Evolutionary conservation across 192 early-diverging fungal genomes (phyloP).

Genomic region (Endogone sp.): DNA sequence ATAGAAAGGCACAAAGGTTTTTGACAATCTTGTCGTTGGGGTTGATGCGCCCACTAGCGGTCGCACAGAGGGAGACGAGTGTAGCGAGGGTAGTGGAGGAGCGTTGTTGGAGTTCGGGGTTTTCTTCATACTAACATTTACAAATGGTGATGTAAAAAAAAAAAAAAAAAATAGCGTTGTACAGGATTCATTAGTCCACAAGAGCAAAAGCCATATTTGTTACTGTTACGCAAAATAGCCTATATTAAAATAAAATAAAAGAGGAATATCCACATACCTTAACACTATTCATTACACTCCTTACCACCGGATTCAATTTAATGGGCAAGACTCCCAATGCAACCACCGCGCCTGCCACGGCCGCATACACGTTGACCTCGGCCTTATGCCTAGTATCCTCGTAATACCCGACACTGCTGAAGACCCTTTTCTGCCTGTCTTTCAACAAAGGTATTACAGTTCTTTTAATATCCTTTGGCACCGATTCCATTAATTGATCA

Average conservation of each 20-base stretch:
- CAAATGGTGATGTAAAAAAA: conserved; percentile 2
- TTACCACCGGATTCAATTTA: conserved; percentile 82
- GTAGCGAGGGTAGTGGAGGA: conserved; percentile 51
- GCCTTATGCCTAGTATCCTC: conserved; percentile 57
- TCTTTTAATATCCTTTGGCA: conserved; percentile 30
- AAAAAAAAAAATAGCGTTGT: neutral
- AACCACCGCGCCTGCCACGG: conserved; percentile 77
- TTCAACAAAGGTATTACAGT: conserved; percentile 35
- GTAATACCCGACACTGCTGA: conserved; percentile 59
- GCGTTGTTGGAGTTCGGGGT: conserved; percentile 47
- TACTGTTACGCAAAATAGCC: no score
- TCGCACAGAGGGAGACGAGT: conserved; percentile 42
- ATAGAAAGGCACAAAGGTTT: conserved; percentile 82
- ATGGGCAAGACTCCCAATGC: conserved; percentile 70
- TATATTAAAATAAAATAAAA: no score
- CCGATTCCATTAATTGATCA: conserved; percentile 34
- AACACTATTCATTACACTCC: conserved; percentile 83
- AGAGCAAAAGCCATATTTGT: neutral
- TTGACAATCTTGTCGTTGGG: conserved; percentile 85
- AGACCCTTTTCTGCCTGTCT: conserved; percentile 61
- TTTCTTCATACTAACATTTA: conserved; percentile 52
- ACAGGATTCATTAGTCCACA: neutral
- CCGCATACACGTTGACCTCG: conserved; percentile 66
- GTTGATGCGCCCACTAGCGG: conserved; percentile 33
- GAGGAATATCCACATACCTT: conserved; percentile 61